phyloP scores from a whole-genome alignment of 345 rosid species.

The Passiflora organensis region DNA sequence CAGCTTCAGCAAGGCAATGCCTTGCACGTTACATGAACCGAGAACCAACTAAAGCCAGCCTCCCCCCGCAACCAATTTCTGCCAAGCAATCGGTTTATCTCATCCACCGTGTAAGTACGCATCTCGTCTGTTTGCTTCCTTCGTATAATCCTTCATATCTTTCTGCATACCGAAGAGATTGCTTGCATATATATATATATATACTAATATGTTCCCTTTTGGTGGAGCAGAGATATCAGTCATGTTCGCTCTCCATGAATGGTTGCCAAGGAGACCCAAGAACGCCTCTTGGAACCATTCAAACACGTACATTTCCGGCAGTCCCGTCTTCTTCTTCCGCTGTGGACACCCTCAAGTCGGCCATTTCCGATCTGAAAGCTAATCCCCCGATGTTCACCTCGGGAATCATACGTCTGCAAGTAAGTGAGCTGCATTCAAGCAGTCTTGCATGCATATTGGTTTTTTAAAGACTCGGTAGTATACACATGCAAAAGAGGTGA shows the following conservation, averaged over 20 bases:
- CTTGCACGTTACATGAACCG: constrained; percentile 22
- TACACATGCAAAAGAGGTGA: too few relatives aligned
- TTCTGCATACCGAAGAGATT: background rate
- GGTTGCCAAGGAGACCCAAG: constrained; percentile 56
- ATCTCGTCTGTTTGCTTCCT: background rate
- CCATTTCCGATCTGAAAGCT: constrained; percentile 39
- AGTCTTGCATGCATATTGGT: too few relatives aligned
- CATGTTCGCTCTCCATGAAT: constrained; percentile 59
- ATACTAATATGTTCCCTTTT: background rate
- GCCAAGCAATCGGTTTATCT: constrained; percentile 19
- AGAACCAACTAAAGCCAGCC: constrained; percentile 18
- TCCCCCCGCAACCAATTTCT: constrained; percentile 7
- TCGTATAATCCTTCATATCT: background rate
- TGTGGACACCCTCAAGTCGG: constrained; percentile 45
- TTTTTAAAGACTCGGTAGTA: too few relatives aligned
- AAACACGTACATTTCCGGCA: constrained; percentile 45
- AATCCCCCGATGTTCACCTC: constrained; percentile 50
- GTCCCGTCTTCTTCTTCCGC: constrained; percentile 49
- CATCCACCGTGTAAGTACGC: constrained; percentile 23
- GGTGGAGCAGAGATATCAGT: constrained; percentile 28
- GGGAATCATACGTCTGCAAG: constrained; percentile 81
- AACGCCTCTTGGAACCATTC: constrained; percentile 43
- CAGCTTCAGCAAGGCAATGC: constrained; percentile 21
- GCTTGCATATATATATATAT: background rate
- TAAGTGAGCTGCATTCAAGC: constrained; percentile 2